Evolutionary conservation across 2,329 filamentous ascomycete genomes (phyloP).

Genomic region (Colletotrichum sp.): DNA sequence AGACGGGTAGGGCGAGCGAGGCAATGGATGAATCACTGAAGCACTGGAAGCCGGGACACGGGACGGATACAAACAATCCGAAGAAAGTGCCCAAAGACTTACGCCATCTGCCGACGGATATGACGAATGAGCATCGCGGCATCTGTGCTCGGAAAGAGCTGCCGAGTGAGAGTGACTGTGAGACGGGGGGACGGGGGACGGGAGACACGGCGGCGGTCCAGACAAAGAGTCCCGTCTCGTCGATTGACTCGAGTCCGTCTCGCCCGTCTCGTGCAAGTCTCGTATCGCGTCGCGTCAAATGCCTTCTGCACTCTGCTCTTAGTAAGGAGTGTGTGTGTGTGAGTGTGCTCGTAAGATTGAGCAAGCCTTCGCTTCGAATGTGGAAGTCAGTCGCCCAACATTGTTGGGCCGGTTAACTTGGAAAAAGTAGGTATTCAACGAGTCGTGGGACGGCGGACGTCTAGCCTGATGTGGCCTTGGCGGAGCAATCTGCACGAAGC

Average conservation of each 20-base stretch:
- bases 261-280: background rate
- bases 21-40: background rate
- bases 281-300: background rate
- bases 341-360: background rate
- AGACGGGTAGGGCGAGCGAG: background rate
- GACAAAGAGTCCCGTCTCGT: background rate
- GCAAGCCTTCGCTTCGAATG: background rate
- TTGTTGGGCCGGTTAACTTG: background rate
- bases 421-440: background rate
- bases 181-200: background rate
- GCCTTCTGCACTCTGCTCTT: background rate
- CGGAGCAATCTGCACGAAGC: background rate
- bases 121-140: background rate
- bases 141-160: slow-evolving; percentile 4
- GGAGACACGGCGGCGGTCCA: background rate
- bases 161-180: background rate
- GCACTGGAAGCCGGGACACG: background rate
- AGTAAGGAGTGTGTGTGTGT: background rate
- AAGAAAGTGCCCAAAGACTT: background rate
- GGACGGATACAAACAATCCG: background rate
- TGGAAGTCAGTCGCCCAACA: background rate
- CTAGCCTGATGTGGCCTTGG: background rate
- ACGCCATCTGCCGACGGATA: background rate
- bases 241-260: background rate
- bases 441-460: background rate